phyloP scores from a whole-genome alignment of 768 basidiomycete genomes.

The Trametes sanguinea region DNA sequence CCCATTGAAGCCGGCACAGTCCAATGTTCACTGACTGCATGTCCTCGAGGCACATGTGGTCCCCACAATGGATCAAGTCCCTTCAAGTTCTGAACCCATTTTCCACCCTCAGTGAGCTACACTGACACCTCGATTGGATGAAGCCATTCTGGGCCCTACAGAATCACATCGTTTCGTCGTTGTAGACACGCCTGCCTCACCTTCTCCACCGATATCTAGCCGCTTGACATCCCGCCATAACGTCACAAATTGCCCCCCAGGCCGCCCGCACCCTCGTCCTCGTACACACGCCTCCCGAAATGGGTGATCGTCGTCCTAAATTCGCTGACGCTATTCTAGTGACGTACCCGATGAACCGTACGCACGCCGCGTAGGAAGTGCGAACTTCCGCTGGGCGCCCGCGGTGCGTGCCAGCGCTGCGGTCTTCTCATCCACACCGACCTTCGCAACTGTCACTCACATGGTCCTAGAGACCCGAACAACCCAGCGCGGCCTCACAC shows the following conservation, averaged over 20 bases:
- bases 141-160: background rate
- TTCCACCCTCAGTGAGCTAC: background rate
- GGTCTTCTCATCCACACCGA: background rate
- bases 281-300: constrained; percentile 6
- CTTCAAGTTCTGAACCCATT: background rate
- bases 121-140: background rate
- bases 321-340: constrained; percentile 16
- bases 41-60: too few relatives aligned
- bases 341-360: constrained; percentile 2
- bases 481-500: background rate
- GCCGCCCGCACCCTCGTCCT: background rate
- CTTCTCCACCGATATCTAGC: constrained; percentile 14
- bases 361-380: constrained; percentile 6
- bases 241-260: background rate
- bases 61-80: too few relatives aligned
- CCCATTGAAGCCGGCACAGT: too few relatives aligned
- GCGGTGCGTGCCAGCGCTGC: background rate
- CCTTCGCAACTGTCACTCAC: background rate
- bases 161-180: background rate
- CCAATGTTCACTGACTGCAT: too few relatives aligned
- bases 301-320: constrained; percentile 14
- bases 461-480: background rate
- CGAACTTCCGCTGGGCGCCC: constrained; percentile 3
- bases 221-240: constrained; percentile 9
- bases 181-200: background rate